Evolutionary conservation across 192 early-diverging fungal species (phyloP).

Genomic region (Powellomyces hirtus): DNA sequence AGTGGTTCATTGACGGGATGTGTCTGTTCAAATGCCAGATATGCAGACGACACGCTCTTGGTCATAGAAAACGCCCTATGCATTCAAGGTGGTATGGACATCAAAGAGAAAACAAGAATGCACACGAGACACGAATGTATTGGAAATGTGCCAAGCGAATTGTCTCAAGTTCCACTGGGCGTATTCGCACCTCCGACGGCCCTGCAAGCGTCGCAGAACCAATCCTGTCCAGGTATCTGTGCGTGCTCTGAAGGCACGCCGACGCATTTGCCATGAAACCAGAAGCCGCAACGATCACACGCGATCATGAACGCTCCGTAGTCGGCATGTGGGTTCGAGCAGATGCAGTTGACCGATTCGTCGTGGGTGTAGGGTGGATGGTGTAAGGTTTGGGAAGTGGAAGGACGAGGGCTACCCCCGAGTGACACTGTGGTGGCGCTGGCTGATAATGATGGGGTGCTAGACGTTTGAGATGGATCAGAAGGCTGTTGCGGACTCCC

Average conservation of each 20-base stretch:
- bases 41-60: no score
- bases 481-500: not conserved
- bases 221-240: not conserved
- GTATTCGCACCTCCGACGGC: no score
- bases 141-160: no score
- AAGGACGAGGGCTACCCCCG: not conserved
- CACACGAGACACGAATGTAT: no score
- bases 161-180: no score
- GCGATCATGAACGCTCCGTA: conserved; percentile 33
- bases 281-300: conserved; percentile 36
- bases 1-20: no score
- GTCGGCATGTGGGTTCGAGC: conserved; percentile 25
- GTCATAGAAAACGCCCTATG: no score
- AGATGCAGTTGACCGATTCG: conserved; percentile 31
- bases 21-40: no score
- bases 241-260: conserved; percentile 12
- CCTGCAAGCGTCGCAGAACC: not conserved
- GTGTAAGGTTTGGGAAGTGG: not conserved
- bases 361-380: not conserved
- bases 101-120: no score
- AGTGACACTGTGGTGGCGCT: not conserved
- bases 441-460: not conserved
- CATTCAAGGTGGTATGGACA: no score
- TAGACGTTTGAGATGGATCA: not conserved
- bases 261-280: conserved; percentile 41